A percentile compares a stretch with the other conserved stretches of the same genome.
These are phyloP conservation scores for Hansenula anomala DNA, from an alignment of 1,139 yeast genomes.

Conservation along the genomic window DNA sequence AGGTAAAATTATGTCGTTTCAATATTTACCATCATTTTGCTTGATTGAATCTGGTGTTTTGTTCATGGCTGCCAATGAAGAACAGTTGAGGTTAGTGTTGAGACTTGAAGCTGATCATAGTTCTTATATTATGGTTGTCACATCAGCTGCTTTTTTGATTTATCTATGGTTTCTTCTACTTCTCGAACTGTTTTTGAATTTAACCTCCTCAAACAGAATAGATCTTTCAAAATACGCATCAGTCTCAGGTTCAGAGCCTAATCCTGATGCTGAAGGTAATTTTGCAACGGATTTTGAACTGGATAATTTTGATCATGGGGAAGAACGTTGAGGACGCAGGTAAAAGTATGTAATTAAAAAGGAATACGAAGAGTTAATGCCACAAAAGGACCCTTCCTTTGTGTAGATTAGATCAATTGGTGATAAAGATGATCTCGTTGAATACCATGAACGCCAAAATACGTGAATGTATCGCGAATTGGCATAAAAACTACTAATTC, in stretches of 20 bases:
- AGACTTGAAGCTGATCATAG: constrained; percentile 81
- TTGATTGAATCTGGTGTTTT: constrained; percentile 72
- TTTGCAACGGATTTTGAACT: neutral
- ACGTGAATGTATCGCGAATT: neutral
- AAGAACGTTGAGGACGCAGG: neutral
- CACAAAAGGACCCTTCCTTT: too few species aligned
- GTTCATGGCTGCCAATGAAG: constrained; percentile 92
- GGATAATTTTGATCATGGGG: constrained; percentile 1
- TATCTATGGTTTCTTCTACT: constrained; percentile 60
- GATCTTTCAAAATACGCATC: constrained; percentile 1
- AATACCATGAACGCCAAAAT: neutral
- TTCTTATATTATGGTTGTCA: constrained; percentile 69
- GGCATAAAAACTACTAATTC: too few species aligned
- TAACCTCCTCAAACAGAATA: constrained; percentile 20
- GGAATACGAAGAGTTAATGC: too few species aligned
- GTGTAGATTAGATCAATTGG: too few species aligned
- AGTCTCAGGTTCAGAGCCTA: neutral
- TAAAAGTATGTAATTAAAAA: too few species aligned
- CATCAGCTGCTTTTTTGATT: constrained; percentile 70
- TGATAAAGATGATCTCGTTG: too few species aligned
- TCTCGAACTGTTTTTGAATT: constrained; percentile 50
- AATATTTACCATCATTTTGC: constrained; percentile 78
- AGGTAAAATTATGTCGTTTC: constrained; percentile 61
- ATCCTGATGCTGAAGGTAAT: neutral
- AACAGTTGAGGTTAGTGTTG: constrained; percentile 67